These are phyloP conservation scores for Magnusiomyces fungicola DNA, from an alignment of 1,139 yeast genomes.

Conservation along the genomic window DNA sequence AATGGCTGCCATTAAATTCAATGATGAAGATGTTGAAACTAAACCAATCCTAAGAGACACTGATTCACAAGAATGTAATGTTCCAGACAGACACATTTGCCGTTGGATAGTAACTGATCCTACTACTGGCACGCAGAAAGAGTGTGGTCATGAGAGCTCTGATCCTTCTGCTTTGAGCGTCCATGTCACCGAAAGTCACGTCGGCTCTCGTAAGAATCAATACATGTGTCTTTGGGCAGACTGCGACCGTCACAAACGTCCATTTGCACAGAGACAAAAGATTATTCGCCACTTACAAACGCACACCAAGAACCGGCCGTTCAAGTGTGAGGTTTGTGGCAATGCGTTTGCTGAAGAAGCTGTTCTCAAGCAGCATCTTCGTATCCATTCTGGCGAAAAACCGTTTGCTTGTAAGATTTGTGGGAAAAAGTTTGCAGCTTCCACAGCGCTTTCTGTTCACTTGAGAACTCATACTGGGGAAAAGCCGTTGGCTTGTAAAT, in stretches of 20 bases:
- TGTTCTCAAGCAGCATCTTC: constrained; percentile 66
- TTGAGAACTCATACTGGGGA: constrained; percentile 85
- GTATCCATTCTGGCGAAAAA: constrained; percentile 80
- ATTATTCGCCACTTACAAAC: constrained; percentile 76
- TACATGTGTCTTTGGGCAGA: constrained; percentile 74
- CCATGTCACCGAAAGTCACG: constrained; percentile 61
- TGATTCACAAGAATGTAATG: neutral
- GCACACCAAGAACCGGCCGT: constrained; percentile 81
- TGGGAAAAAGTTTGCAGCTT: constrained; percentile 62
- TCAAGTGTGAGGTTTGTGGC: constrained; percentile 58
- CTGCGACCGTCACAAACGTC: constrained; percentile 55
- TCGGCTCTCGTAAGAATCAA: constrained; percentile 63
- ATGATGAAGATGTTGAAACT: too few relatives aligned
- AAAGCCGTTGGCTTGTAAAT: constrained; percentile 73
- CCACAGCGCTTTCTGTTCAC: constrained; percentile 55
- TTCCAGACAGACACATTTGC: constrained; percentile 33
- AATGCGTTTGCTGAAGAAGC: constrained; percentile 62
- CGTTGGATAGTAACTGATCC: constrained; percentile 37
- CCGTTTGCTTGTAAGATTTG: constrained; percentile 79
- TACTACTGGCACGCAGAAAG: constrained; percentile 4
- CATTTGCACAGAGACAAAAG: constrained; percentile 75
- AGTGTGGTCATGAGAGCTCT: constrained; percentile 46
- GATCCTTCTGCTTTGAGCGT: constrained; percentile 56
- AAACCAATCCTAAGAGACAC: neutral
- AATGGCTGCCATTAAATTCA: too few relatives aligned